These are phyloP conservation scores for Caulochytrium protostelioides DNA, from an alignment of 371 early-diverging fungal species.

Conservation along the genomic window DNA sequence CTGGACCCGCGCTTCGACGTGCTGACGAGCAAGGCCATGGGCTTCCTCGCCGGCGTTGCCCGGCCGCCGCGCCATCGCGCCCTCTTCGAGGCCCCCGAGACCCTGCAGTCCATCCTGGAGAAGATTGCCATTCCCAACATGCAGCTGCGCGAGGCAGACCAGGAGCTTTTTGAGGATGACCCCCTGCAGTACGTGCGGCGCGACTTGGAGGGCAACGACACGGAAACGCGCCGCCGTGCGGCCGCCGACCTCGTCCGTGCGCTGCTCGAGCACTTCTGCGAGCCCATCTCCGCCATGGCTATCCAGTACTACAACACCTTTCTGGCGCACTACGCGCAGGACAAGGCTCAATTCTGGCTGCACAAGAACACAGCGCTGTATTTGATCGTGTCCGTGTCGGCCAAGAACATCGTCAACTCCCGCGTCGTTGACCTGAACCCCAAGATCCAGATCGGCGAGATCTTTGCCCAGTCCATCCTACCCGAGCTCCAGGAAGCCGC, in stretches of 20 bases:
- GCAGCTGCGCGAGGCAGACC: slow-evolving; percentile 60
- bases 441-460: slow-evolving; percentile 53
- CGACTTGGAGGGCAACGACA: slow-evolving; percentile 76
- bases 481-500: slow-evolving; percentile 44
- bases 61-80: slow-evolving; percentile 42
- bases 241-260: slow-evolving; percentile 79
- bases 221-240: slow-evolving; percentile 75
- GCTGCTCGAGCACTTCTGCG: slow-evolving; percentile 63
- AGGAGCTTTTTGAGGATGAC: slow-evolving; percentile 88
- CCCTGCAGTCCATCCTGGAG: slow-evolving; percentile 59
- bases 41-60: slow-evolving; percentile 69
- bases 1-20: slow-evolving; percentile 53
- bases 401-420: slow-evolving; percentile 20
- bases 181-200: slow-evolving; percentile 78
- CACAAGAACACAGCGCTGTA: slow-evolving; percentile 86
- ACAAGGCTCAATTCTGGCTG: slow-evolving; percentile 67
- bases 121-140: slow-evolving; percentile 85
- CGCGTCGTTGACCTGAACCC: slow-evolving; percentile 63
- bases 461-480: slow-evolving; percentile 59
- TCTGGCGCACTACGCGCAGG: slow-evolving; percentile 32
- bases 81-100: slow-evolving; percentile 43
- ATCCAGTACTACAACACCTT: slow-evolving; percentile 22
- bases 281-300: slow-evolving; percentile 61
- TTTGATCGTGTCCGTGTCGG: slow-evolving; percentile 65
- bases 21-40: slow-evolving; percentile 67